phyloP scores from a whole-genome alignment of 1,139 yeast species.

The Blastobotrys elegans region DNA sequence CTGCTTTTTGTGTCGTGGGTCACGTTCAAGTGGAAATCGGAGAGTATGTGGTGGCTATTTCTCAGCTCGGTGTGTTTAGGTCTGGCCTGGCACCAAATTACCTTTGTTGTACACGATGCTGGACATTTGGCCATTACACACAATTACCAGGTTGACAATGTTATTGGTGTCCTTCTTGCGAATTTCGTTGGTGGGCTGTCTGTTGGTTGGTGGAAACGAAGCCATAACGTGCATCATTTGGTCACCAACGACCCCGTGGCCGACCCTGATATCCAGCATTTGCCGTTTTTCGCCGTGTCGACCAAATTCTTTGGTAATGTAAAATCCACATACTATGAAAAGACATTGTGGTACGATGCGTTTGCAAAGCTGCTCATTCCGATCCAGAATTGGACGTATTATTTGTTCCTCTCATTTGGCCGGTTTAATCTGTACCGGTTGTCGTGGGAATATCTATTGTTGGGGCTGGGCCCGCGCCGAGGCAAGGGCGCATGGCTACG shows the following conservation, averaged over 20 bases:
- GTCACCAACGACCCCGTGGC: conserved; percentile 88
- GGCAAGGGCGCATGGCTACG: conserved; percentile 88
- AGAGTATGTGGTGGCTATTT: conserved; percentile 36
- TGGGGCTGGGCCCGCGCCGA: conserved; percentile 69
- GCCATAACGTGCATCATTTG: conserved; percentile 86
- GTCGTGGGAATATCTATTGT: conserved; percentile 69
- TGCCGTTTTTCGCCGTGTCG: conserved; percentile 87
- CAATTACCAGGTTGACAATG: conserved; percentile 69
- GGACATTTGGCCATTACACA: conserved; percentile 84
- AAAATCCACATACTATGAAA: conserved; percentile 76
- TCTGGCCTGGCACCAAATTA: conserved; percentile 83
- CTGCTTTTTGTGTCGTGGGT: conserved; percentile 49
- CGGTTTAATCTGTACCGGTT: conserved; percentile 78
- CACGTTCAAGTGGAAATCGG: conserved; percentile 36
- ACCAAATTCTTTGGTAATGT: conserved; percentile 61
- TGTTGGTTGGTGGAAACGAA: conserved; percentile 92
- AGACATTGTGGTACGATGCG: conserved; percentile 59
- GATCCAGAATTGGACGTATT: conserved; percentile 66
- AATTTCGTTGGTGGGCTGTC: conserved; percentile 84
- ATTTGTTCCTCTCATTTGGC: conserved; percentile 77
- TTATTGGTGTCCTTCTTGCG: conserved; percentile 69
- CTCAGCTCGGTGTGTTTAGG: conserved; percentile 66
- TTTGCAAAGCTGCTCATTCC: conserved; percentile 55
- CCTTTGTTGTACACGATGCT: conserved; percentile 85
- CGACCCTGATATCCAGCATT: conserved; percentile 90